Evolutionary conservation across 2,329 filamentous ascomycete genomes (phyloP), one percentile per base, ranked within the genome.

Genomic region (Fusarium kyushuense): DNA sequence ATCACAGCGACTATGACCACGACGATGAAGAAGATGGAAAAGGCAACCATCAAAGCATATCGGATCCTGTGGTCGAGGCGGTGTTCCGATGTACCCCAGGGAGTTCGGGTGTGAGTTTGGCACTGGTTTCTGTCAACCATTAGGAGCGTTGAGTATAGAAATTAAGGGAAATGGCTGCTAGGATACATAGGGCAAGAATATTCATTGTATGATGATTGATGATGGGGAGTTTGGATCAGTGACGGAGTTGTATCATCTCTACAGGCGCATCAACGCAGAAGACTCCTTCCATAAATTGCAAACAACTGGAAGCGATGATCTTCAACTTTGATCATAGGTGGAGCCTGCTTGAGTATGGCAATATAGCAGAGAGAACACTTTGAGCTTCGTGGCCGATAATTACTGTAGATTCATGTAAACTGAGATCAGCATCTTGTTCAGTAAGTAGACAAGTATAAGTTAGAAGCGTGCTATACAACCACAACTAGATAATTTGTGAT

Each of bases 51-150:
- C 40, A 63, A 40, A 25, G 71, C 21, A 49, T 74, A 73, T 36
- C 75, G 73, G 13, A 76, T 46, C 32, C 70, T 71, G 32, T 69
- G 57, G 47, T 75, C 58, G 69, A 71, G 73, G 27, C 64, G 67
- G 45, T 76, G 75, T 17, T 64, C 40, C 23, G 53, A 56, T 27
- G 43, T 51, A 6, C 75, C 73, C 75, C 75, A 77, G 19, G 73
- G 72, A 7, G 59, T 76, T 41, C 74, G 74, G 19, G 75, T 77
- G 58, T 77, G 75, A 6, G 74, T 52, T 52, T 65, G 74, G 45
- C 75, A 77, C 62, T 77, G 75, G 8, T 56, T 46, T 35, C 67
- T 72, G 51, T 73, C 65, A 27, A 69, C 54, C 66, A 76, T 76
- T 32, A 43, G 47, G 29, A 48, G 36, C 13, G 36, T 33, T 42